These are phyloP conservation scores for Hypholoma fasciculare DNA, from an alignment of 768 basidiomycete genomes.

Conservation along the genomic window DNA sequence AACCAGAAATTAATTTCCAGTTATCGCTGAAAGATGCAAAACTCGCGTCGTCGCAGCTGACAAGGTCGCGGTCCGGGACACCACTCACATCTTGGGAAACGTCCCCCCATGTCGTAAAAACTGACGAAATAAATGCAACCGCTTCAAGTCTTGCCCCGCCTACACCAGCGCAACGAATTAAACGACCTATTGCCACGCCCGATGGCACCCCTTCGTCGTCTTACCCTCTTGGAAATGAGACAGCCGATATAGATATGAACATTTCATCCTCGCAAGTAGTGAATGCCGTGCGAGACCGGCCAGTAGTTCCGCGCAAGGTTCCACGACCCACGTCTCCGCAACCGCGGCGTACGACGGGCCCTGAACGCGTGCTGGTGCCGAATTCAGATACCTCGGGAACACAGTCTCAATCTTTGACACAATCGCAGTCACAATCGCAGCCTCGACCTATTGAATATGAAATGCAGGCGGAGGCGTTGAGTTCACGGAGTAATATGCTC, in stretches of 20 bases:
- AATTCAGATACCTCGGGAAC: conserved; percentile 54
- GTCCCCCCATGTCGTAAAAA: conserved; percentile 1
- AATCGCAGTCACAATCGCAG: conserved; percentile 27
- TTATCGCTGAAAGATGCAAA: not conserved
- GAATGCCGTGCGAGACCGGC: not conserved
- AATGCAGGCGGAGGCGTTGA: not conserved
- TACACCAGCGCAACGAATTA: conserved; percentile 33
- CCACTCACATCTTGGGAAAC: conserved; percentile 14
- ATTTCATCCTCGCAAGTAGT: not conserved
- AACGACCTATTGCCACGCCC: conserved; percentile 9
- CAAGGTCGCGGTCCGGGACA: conserved; percentile 15
- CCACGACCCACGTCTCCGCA: conserved; percentile 41
- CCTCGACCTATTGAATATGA: not conserved
- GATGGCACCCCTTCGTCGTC: conserved; percentile 8
- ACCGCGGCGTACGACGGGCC: conserved; percentile 30
- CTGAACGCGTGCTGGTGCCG: conserved; percentile 49
- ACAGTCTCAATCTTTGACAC: conserved; percentile 35
- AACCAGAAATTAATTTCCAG: not conserved
- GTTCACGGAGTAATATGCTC: not conserved
- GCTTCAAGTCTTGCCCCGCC: conserved; percentile 27
- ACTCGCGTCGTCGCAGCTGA: not conserved
- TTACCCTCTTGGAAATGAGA: conserved; percentile 15
- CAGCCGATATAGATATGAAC: conserved; percentile 8
- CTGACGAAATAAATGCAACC: conserved; percentile 1
- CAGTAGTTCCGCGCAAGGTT: conserved; percentile 41